Base-by-base conservation (phyloP, 2,329 filamentous ascomycete species). In the Scytalidium lignicola region DNA sequence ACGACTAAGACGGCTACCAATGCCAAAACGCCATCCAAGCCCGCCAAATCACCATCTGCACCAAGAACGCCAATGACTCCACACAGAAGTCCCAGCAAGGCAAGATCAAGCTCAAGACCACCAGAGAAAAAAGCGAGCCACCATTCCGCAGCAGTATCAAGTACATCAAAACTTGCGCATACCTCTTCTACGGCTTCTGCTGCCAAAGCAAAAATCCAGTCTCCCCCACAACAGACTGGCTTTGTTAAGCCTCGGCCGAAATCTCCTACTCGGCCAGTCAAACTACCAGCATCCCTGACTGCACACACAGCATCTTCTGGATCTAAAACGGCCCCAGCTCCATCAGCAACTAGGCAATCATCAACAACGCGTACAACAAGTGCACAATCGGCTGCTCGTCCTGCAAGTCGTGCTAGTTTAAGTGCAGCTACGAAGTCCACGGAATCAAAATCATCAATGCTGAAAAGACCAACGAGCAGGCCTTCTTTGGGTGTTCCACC, bases 241-340 rank as follows among this genome's bases (percentile, higher is more conserved):
- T 76, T 77, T 52, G 68, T 73, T 22, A 84, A 83, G 60, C 78
- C 80, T 8, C 84, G 82, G 62, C 68, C 75, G 39, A 83, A 81
- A 65, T 88, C 86, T 10, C 83, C 83, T 2, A 90, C 86, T 2
- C 79, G 82, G 48, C 85, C 85, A 9, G 72, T 83, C 46, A 80
- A 79, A 49, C 71, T 90, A 1, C 82, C 86, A 8, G 72, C 85
- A 9, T 83, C 84, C 50, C 71, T 90, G 23, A 85, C 76, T 20
- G 82, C 84, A 5, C 85, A 83, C 26, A 90, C 86, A 3, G 79
- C 85, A 20, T 76, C 86, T 1, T 90, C 82, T 1, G 79, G 78
- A 15, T 83, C 82, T 13, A 88, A 84, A 65, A 72, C 76, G 44
- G 73, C 72, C n/a, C 62, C 49, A 20, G 65, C 44, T 55, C 63